Conservation (phyloP, 2,329 filamentous ascomycete genomes). For the Arthrocladium fulminans region DNA sequence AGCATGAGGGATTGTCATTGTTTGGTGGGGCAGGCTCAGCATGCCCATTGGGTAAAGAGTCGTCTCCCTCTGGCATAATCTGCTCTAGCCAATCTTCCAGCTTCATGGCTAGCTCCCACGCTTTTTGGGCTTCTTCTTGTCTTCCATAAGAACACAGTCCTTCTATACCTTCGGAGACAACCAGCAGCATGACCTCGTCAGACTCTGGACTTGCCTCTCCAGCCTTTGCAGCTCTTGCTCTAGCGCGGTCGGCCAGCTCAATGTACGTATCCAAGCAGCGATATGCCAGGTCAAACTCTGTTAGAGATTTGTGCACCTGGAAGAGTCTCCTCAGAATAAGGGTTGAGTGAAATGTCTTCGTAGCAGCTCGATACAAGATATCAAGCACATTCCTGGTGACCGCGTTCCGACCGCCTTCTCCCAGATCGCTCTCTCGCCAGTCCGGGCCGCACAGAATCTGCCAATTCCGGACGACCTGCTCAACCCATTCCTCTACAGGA, state of each 20-base stretch:
- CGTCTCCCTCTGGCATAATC: slow-evolving; percentile 31
- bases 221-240: slow-evolving; percentile 69
- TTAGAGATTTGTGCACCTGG: slow-evolving; percentile 73
- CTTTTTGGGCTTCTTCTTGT: slow-evolving; percentile 66
- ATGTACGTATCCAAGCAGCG: slow-evolving; percentile 88
- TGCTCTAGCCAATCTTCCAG: slow-evolving; percentile 69
- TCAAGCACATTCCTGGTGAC: slow-evolving; percentile 69
- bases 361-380: slow-evolving; percentile 79
- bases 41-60: slow-evolving; percentile 14
- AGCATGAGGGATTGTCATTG: not conserved
- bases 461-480: slow-evolving; percentile 79
- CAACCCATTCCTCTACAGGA: slow-evolving; percentile 74
- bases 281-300: slow-evolving; percentile 85
- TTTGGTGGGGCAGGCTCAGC: not conserved
- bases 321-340: slow-evolving; percentile 79
- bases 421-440: slow-evolving; percentile 74
- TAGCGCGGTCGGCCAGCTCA: slow-evolving; percentile 76
- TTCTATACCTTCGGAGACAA: slow-evolving; percentile 69
- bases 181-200: slow-evolving; percentile 66
- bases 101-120: slow-evolving; percentile 58
- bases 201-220: slow-evolving; percentile 65
- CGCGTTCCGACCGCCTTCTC: slow-evolving; percentile 66
- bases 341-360: slow-evolving; percentile 92
- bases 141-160: slow-evolving; percentile 76
- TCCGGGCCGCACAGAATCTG: slow-evolving; percentile 64